Evolutionary conservation across 805 yeast species (phyloP).

Genomic region (Spathaspora passalidarum): DNA sequence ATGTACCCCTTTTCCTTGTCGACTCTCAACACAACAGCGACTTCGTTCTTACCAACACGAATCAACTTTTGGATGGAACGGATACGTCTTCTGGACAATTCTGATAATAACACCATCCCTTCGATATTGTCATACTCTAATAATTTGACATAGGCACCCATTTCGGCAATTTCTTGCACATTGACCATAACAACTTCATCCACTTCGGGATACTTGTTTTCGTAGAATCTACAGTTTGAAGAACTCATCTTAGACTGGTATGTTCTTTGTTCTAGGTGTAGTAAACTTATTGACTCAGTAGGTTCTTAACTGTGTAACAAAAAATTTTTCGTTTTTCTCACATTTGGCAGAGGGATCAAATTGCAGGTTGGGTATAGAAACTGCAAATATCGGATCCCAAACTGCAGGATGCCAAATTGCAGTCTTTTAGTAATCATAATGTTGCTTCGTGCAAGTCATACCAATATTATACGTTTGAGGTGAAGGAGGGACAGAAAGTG

Average conservation of each 20-base stretch:
- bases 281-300: not conserved
- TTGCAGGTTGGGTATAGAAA: not conserved
- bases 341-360: not conserved
- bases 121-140: constrained; percentile 97
- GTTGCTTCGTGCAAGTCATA: no score
- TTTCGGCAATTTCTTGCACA: constrained; percentile 97
- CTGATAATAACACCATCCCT: constrained; percentile 96
- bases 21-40: constrained; percentile 95
- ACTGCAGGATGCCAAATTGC: not conserved
- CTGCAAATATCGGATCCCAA: not conserved
- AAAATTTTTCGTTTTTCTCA: not conserved
- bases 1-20: constrained; percentile 98
- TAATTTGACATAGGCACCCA: constrained; percentile 98
- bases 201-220: constrained; percentile 97
- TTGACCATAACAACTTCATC: constrained; percentile 99
- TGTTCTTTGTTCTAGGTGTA: not conserved
- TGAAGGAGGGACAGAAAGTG: no score
- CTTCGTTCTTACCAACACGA: constrained; percentile 98
- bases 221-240: constrained; percentile 93
- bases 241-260: constrained; percentile 58
- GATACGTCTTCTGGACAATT: constrained; percentile 97
- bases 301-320: not conserved
- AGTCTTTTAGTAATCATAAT: not conserved
- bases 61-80: constrained; percentile 95
- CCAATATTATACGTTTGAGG: no score